Conservation (phyloP, 2,329 filamentous ascomycete genomes). For the Dothideomycetes sp. region DNA sequence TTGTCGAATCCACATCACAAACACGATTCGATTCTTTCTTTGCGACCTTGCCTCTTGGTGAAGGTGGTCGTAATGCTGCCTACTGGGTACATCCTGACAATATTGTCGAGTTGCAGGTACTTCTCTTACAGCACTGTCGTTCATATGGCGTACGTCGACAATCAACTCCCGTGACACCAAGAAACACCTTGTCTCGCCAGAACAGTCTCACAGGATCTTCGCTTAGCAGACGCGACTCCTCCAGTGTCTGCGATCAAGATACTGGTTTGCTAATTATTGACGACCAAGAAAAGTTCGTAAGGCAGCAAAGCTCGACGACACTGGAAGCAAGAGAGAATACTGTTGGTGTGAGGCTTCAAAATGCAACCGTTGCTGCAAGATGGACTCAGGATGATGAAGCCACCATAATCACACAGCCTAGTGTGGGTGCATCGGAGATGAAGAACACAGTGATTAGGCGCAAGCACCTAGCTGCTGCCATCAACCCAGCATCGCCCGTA, state of each 20-base stretch:
- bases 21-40: conserved; percentile 40
- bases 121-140: conserved; percentile 38
- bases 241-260: conserved; percentile 3
- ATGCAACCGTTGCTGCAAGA: conserved; percentile 22
- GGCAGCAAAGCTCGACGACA: conserved; percentile 8
- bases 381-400: conserved; percentile 16
- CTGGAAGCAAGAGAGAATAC: conserved; percentile 18
- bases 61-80: conserved; percentile 33
- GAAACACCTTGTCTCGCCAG: conserved; percentile 4
- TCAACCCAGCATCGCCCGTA: conserved; percentile 20
- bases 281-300: conserved; percentile 9
- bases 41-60: conserved; percentile 35
- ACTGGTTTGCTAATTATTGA: conserved; percentile 9
- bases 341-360: conserved; percentile 19
- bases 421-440: conserved; percentile 8
- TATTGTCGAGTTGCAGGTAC: conserved; percentile 41
- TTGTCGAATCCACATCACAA: conserved; percentile 27
- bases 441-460: conserved; percentile 26
- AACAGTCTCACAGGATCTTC: conserved; percentile 6
- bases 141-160: conserved; percentile 17
- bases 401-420: background rate
- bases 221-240: background rate
- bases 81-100: conserved; percentile 47
- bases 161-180: background rate
- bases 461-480: conserved; percentile 29